phyloP scores from a whole-genome alignment of 495 filamentous ascomycete genomes.

The Trichoderma reesei region DNA sequence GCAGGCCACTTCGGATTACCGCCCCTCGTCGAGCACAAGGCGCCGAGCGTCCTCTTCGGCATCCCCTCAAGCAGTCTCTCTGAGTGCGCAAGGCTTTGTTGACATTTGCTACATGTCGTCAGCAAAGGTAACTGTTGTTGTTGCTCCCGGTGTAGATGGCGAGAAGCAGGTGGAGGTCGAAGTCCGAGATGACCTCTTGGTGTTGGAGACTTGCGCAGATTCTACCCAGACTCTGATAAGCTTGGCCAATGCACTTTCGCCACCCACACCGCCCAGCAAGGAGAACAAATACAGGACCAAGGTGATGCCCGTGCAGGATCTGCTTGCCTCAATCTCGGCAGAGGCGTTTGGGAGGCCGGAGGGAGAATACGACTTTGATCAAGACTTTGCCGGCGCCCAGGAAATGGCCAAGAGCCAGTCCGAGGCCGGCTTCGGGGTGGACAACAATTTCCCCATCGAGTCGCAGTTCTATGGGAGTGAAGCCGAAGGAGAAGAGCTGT shows the following conservation, averaged over 20 bases:
- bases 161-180: constrained; percentile 68
- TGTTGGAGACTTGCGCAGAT: constrained; percentile 92
- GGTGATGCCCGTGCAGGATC: constrained; percentile 72
- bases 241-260: constrained; percentile 69
- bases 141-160: constrained; percentile 38
- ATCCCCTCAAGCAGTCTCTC: constrained; percentile 51
- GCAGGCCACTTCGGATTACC: constrained; percentile 40
- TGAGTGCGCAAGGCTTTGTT: constrained; percentile 68
- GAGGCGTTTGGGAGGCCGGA: constrained; percentile 61
- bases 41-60: constrained; percentile 38
- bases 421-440: constrained; percentile 23
- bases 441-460: constrained; percentile 28
- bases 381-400: constrained; percentile 39
- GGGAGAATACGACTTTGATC: constrained; percentile 46
- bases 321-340: constrained; percentile 81
- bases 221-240: constrained; percentile 88
- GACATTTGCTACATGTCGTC: constrained; percentile 76
- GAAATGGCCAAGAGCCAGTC: constrained; percentile 28
- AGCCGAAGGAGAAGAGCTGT: constrained; percentile 26
- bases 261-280: constrained; percentile 70
- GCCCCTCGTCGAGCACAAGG: constrained; percentile 24
- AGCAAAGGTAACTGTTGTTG: constrained; percentile 53
- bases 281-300: constrained; percentile 80
- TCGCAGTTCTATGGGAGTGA: constrained; percentile 30
- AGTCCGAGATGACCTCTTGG: constrained; percentile 70